Evolutionary conservation across 1,284 basidiomycete genomes (phyloP), one percentile per base, ranked within the genome.

Genomic region (Sporisorium reilianum): DNA sequence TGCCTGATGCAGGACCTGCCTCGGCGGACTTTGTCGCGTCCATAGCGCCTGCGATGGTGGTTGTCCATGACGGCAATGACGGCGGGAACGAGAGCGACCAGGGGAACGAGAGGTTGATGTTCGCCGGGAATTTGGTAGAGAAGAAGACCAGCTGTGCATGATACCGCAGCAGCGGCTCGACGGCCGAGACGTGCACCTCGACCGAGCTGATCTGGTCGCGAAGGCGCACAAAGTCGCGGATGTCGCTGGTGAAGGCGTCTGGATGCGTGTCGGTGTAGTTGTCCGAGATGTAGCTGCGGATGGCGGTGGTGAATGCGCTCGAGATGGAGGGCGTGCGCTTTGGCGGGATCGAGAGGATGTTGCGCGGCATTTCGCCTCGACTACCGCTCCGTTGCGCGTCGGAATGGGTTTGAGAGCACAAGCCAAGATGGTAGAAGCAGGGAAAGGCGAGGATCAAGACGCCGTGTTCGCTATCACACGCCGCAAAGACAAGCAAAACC

Each of bases 111-210:
- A 77, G 45, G 32, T 72, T 72, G 48, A 81, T 63, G 80, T 92
- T 88, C 12, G 88, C 84, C 16, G 92, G 91, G 23, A 93, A 86
- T 80, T 92, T 92, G 8, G 89, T 89, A 44, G 92, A 86, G 26
- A 95, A 89, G 71, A 91, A 93, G 2, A 88, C 87, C 45, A 97
- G 89, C 85, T 96, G 94, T 3, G 94, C 93, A 77, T 95, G 91
- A 82, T 97, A 97, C 62, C 93, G 58, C 4, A 75, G 58, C 16
- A 64, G 25, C 2, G 56, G 32, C 23, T 75, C 66, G 32, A 70
- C 57, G 7, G 59, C 42, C 7, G 72, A 55, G 22, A 70, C 80
- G 69, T 87, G 87, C 2, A 84, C 78, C 44, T 93, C 93, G 5
- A 90, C 87, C 88, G 55, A 88, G 36, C 55, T n/a, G 46, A 75